These are phyloP conservation scores for Apium graveolens DNA, from an alignment of 129 eudicot genomes.

Conservation along the genomic window DNA sequence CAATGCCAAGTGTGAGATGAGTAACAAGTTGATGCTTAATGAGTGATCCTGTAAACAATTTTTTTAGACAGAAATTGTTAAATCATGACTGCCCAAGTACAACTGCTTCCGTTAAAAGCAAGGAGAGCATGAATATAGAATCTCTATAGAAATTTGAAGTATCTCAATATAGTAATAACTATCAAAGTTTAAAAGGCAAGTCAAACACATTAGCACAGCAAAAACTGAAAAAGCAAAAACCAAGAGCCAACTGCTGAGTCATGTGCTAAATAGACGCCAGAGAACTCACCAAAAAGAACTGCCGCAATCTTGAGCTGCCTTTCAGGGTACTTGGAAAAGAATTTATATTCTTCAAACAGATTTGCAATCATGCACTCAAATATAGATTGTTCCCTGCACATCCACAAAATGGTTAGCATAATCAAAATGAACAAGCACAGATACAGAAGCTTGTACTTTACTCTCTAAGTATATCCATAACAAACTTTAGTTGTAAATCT, in stretches of 20 bases:
- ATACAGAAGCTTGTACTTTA: not conserved
- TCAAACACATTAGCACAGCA: not conserved
- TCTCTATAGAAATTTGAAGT: not conserved
- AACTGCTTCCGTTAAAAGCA: not conserved
- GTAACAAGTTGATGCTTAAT: constrained; percentile 88
- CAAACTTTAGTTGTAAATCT: not conserved
- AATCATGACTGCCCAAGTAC: not conserved
- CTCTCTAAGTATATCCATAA: not conserved
- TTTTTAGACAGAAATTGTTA: not conserved
- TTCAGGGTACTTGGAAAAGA: constrained; percentile 85
- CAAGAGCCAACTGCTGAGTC: not conserved
- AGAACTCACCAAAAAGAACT: constrained; percentile 64
- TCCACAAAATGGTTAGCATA: not conserved
- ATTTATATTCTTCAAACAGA: constrained; percentile 92
- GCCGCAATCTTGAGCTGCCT: constrained; percentile 89
- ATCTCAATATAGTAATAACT: not conserved
- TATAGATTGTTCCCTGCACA: constrained; percentile 66
- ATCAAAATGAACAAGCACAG: not conserved
- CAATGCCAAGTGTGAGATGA: constrained; percentile 86
- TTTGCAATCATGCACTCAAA: constrained; percentile 89
- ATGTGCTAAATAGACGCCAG: not conserved
- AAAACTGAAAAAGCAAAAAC: not conserved
- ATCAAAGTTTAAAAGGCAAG: not conserved
- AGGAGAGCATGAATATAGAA: not conserved
- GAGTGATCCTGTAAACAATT: constrained; percentile 62